Percentiles rank a stretch among this genome's conserved stretches.
phyloP scores from a whole-genome alignment of 2,329 filamentous ascomycete species.

The Cercospora sp. region DNA sequence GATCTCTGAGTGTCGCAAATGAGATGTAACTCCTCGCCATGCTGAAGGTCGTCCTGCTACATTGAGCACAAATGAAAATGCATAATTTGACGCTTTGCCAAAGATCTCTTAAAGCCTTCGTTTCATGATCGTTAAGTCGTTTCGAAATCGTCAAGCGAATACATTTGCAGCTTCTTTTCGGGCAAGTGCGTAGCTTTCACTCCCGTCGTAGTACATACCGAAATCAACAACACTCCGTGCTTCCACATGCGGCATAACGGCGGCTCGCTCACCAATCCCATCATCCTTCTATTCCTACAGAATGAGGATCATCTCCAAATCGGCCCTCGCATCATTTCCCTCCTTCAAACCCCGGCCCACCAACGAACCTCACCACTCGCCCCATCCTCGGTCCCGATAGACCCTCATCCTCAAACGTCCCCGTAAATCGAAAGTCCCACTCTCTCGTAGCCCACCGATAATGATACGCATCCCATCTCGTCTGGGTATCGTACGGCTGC shows the following conservation, averaged over 20 bases:
- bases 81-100: background rate
- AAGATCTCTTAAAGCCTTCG: background rate
- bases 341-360: conserved; percentile 1
- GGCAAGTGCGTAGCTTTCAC: too few species aligned
- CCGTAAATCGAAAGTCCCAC: conserved; percentile 9
- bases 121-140: background rate
- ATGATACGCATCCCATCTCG: conserved; percentile 14
- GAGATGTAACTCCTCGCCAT: background rate
- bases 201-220: too few species aligned
- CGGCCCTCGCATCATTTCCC: background rate
- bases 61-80: background rate
- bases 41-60: background rate
- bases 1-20: background rate
- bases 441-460: conserved; percentile 11
- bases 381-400: background rate
- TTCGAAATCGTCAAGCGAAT: background rate
- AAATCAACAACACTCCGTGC: too few species aligned
- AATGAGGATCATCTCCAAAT: too few species aligned
- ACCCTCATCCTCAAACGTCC: background rate
- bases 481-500: background rate
- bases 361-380: background rate
- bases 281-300: too few species aligned
- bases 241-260: too few species aligned
- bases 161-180: background rate
- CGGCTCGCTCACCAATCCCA: too few species aligned